Evolutionary conservation across 2,329 filamentous ascomycete species (phyloP).

Genomic region (Mollisiaceae sp.): DNA sequence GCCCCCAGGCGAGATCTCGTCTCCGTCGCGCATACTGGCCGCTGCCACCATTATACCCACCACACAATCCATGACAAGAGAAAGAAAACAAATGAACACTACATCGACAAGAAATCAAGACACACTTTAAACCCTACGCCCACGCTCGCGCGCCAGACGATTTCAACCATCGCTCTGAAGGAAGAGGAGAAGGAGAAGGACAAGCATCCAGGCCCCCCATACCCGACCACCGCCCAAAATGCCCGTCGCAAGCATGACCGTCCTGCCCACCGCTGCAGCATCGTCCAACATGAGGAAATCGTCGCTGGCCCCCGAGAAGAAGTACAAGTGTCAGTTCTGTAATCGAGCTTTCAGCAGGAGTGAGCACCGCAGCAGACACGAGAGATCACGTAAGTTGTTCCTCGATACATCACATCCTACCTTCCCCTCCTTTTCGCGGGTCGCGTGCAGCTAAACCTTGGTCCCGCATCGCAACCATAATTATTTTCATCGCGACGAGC

Average conservation of each 20-base stretch:
- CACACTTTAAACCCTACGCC: constrained; percentile 74
- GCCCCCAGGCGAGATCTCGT: constrained; percentile 32
- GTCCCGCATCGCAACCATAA: constrained; percentile 20
- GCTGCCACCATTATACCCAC: constrained; percentile 47
- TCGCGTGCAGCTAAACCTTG: constrained; percentile 30
- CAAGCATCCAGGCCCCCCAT: constrained; percentile 31
- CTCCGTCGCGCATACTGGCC: constrained; percentile 35
- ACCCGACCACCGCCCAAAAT: constrained; percentile 51
- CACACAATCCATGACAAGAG: constrained; percentile 60
- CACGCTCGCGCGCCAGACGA: constrained; percentile 44
- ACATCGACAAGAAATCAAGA: constrained; percentile 54
- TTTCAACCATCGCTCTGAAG: constrained; percentile 45
- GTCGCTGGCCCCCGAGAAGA: constrained; percentile 81
- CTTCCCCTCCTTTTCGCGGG: constrained; percentile 31
- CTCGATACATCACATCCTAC: background rate
- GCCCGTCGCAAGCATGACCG: constrained; percentile 64
- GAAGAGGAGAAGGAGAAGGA: constrained; percentile 26
- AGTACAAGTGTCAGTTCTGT: constrained; percentile 99
- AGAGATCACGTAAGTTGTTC: constrained; percentile 88
- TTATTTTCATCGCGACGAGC: constrained; percentile 16
- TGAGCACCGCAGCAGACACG: constrained; percentile 95
- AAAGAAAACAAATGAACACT: constrained; percentile 58
- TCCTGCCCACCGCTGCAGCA: constrained; percentile 68
- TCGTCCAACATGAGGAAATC: constrained; percentile 76
- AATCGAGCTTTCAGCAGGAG: constrained; percentile 96